Conservation (phyloP, 1,139 yeast genomes). For the Pichia sp. region DNA sequence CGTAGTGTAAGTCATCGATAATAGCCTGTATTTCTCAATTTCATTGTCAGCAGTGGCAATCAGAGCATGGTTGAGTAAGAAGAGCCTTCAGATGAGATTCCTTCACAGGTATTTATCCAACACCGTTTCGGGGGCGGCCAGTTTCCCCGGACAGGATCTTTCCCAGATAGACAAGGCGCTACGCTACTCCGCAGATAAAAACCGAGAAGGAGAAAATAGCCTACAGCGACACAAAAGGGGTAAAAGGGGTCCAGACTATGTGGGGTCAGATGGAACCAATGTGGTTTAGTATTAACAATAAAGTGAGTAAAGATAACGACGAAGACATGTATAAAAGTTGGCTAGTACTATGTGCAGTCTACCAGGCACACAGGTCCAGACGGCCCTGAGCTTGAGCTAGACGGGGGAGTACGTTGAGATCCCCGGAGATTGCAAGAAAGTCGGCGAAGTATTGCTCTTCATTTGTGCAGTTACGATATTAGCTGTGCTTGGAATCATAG, state of each 20-base stretch:
- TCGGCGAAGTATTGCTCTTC: neutral
- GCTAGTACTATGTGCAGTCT: no score
- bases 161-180: neutral
- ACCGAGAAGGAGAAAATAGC: neutral
- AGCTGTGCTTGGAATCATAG: neutral
- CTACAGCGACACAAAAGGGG: neutral
- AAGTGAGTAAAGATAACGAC: slow-evolving; percentile 5
- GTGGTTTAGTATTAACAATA: neutral
- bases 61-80: no score
- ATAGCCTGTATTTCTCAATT: no score
- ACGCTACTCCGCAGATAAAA: neutral
- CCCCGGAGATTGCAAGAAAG: neutral
- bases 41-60: no score
- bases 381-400: no score
- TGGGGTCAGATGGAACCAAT: no score
- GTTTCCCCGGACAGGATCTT: neutral
- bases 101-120: no score
- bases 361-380: no score
- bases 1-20: slow-evolving; percentile 3
- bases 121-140: neutral
- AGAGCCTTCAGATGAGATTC: no score
- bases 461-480: neutral
- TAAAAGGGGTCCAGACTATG: no score
- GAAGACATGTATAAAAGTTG: neutral
- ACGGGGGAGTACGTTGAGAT: slow-evolving; percentile 1